Base-by-base conservation (phyloP, 441 rosid species). In the Daphne laureola region DNA sequence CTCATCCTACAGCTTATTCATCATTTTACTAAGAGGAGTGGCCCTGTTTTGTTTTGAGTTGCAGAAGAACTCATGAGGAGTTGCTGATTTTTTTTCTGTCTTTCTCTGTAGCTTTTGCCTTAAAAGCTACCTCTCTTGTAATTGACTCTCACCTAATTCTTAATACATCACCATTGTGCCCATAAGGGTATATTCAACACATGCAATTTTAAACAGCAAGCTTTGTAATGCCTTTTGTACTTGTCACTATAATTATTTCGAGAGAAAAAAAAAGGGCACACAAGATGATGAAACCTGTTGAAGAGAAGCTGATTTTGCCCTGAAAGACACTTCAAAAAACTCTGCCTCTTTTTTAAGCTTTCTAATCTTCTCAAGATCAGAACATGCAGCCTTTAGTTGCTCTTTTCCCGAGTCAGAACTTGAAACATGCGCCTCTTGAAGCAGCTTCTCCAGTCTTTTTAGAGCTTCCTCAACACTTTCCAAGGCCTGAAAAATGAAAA, bases 271-370 rank as follows among this genome's bases (percentile, higher is more conserved):
- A 12, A 23, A 35, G 48, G 38, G 11, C 12, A 9, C 11, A 9
- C 38, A 31, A 31, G 61, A 59, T 46, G 48, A 63, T 18, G 53
- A 45, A 46, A 87, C 97, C 95, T 75, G 88, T 73, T 71, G 82
- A 59, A 90, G 73, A 59, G 78, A 87, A 70, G 82, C 98, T 57
- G 96, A 90, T 80, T 94, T 94, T 57, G 94, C 97, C 66, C 96
- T 81, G 73, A 87, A 87, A 70, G 98, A 94, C 52, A 86, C 99
- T 76, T 94, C 96, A 49, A 94, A 82, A 82, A 94, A 94, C 61
- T 86, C 97, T 59, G 99, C 96, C 79, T 94, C 99, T 74, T 94
- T 90, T 81, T 90, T 94, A 15, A 94, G 96, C 80, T 86, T 94
- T 76, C 99, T 79, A 64, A 94, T 87, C 63, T 78, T 90, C 77